Percentiles rank a stretch among this genome's conserved stretches.
Evolutionary conservation across 352 stramenopile genomes (phyloP).

Genomic region (Pythium volutum): DNA sequence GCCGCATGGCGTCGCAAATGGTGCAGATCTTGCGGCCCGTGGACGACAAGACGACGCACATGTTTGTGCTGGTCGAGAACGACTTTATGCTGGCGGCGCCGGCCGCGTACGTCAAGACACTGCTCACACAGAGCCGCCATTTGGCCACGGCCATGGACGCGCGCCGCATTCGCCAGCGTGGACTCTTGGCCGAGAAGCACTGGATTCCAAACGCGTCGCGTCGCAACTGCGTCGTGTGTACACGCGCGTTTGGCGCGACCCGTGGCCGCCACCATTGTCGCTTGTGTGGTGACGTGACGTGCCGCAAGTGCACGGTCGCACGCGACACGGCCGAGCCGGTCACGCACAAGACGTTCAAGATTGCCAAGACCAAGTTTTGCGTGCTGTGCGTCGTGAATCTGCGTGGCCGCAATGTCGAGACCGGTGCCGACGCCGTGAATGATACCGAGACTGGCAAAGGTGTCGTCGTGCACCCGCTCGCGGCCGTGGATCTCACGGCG

Average conservation of each 20-base stretch:
- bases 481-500: too few relatives aligned
- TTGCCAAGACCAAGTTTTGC: conserved; percentile 61
- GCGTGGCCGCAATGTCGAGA: conserved; percentile 19
- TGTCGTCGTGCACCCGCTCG: too few relatives aligned
- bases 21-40: conserved; percentile 46
- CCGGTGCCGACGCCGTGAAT: too few relatives aligned
- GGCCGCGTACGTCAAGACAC: conserved; percentile 33
- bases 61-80: conserved; percentile 61
- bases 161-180: conserved; percentile 54
- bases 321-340: conserved; percentile 40
- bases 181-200: conserved; percentile 41
- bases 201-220: conserved; percentile 54
- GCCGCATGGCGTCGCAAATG: conserved; percentile 48
- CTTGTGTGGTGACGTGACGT: conserved; percentile 75
- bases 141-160: conserved; percentile 59
- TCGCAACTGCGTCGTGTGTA: conserved; percentile 52
- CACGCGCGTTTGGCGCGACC: conserved; percentile 52
- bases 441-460: too few relatives aligned
- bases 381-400: conserved; percentile 52
- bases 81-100: conserved; percentile 32
- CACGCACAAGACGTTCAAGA: conserved; percentile 38
- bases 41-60: conserved; percentile 32
- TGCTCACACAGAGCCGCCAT: conserved; percentile 57
- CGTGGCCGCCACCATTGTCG: conserved; percentile 72
- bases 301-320: conserved; percentile 58